These are phyloP conservation scores for Hibiscus mutabilis DNA, from an alignment of 345 rosid genomes.

Conservation along the genomic window DNA sequence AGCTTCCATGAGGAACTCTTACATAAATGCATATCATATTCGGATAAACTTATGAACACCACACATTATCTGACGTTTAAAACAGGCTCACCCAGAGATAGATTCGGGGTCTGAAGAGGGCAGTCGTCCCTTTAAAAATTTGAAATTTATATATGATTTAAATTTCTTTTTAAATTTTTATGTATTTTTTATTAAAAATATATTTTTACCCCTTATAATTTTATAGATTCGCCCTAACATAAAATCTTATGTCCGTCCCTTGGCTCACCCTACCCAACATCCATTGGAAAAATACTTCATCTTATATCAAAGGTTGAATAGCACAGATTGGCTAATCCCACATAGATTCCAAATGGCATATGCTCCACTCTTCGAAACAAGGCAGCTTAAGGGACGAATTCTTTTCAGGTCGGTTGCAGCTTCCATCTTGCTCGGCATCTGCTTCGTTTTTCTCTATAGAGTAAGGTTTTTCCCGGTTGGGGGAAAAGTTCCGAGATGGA, in stretches of 20 bases:
- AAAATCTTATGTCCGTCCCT: too few relatives aligned
- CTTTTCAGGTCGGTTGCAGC: neutral
- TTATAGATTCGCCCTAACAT: too few relatives aligned
- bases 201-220: too few relatives aligned
- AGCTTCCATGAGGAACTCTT: too few relatives aligned
- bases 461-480: neutral
- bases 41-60: neutral
- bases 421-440: neutral
- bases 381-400: neutral
- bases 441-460: neutral
- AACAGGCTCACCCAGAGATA: too few relatives aligned
- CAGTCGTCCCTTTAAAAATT: too few relatives aligned
- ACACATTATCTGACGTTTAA: neutral
- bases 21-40: neutral
- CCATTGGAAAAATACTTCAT: neutral
- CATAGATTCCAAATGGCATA: neutral
- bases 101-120: too few relatives aligned
- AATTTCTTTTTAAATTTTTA: too few relatives aligned
- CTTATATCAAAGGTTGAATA: neutral
- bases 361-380: slow-evolving; percentile 9
- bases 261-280: too few relatives aligned
- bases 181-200: too few relatives aligned
- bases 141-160: too few relatives aligned
- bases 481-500: slow-evolving; percentile 26
- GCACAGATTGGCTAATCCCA: neutral